Base-by-base conservation (phyloP, 305 asterid genomes). In the Nicotiana rustica region DNA sequence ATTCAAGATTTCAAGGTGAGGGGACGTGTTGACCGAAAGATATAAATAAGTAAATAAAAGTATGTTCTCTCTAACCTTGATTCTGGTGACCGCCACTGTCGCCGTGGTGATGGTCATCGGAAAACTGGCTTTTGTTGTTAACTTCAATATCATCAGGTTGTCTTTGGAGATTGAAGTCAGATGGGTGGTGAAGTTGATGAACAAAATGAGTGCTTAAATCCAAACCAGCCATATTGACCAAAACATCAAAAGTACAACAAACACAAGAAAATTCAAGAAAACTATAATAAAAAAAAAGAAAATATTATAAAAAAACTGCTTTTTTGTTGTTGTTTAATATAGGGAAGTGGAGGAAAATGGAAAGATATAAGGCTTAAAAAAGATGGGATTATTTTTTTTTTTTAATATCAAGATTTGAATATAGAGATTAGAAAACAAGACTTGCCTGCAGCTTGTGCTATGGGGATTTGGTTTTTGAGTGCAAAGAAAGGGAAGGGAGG, bases 151-250 rank as follows among this genome's bases (percentile, higher is more conserved):
- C 71, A 61, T 79, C 82, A 5, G 60, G 68, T 25, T 36, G 82
- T 41, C 82, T 60, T 18, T 78, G 71, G 14, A 61, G 82, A 35
- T 78, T 78, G 19, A 78, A 78, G 76, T 79, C 76, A 29, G 76
- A 18, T 4, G 59, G 82, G 4, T 79, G 82, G 25, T 38, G 73
- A 47, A 19, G 82, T 36, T 79, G 75, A 61, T 79, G 82, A 79
- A 38, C 59, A 64, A 64, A 64, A 44, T 44, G 38, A 36, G 78
- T 44, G 38, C 78, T 79, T 62, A 79, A 79, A 79, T 79, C 82
- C 60, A 79, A 79, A 67, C 82, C 82, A 61, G 82, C 82, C 82
- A 79, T 79, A 41, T 41, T 41, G 35, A 38, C 73, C 7, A 79
- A 47, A 79, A 79, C 82, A 79, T 59, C 60, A 79, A 79, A 66